Evolutionary conservation across 352 stramenopile genomes (phyloP).

Genomic region (Phytophthora podocarpi): DNA sequence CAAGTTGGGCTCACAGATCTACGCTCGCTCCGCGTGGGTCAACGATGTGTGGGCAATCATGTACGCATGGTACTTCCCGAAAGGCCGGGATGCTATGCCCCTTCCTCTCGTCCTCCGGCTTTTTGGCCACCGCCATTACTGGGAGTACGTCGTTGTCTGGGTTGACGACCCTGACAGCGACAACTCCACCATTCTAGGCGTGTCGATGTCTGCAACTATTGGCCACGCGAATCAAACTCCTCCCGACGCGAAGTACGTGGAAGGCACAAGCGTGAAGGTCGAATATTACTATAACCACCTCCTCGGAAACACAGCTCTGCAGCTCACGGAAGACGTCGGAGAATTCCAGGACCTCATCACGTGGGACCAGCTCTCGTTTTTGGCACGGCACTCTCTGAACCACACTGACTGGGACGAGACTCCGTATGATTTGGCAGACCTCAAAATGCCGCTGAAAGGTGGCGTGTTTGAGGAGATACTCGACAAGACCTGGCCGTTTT

Average conservation of each 20-base stretch:
- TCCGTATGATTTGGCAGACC: conserved; percentile 7
- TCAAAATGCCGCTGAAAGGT: conserved; percentile 32
- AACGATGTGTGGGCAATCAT: conserved; percentile 33
- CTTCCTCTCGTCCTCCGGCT: conserved; percentile 16
- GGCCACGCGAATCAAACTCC: conserved; percentile 11
- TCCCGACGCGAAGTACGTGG: conserved; percentile 6
- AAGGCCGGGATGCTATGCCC: conserved; percentile 14
- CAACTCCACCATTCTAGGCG: conserved; percentile 24
- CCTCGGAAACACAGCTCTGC: conserved; percentile 25
- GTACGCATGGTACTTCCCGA: conserved; percentile 37
- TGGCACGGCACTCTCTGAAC: conserved; percentile 29
- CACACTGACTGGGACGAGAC: conserved; percentile 32
- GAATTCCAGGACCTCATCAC: conserved; percentile 35
- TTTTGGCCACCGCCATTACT: conserved; percentile 48
- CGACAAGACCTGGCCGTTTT: conserved; percentile 30
- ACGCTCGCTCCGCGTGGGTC: conserved; percentile 27
- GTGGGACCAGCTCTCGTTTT: conserved; percentile 26
- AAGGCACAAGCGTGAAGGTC: conserved; percentile 25
- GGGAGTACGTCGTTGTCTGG: conserved; percentile 47
- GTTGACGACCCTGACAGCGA: conserved; percentile 21
- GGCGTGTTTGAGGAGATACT: conserved; percentile 24
- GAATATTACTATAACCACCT: conserved; percentile 34
- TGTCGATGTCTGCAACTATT: conserved; percentile 30
- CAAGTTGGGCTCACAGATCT: conserved; percentile 31
- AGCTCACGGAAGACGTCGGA: conserved; percentile 22